Evolutionary conservation across 2,329 filamentous ascomycete genomes (phyloP), one percentile per base, ranked within the genome.

Genomic region (Aspergillus terreus): DNA sequence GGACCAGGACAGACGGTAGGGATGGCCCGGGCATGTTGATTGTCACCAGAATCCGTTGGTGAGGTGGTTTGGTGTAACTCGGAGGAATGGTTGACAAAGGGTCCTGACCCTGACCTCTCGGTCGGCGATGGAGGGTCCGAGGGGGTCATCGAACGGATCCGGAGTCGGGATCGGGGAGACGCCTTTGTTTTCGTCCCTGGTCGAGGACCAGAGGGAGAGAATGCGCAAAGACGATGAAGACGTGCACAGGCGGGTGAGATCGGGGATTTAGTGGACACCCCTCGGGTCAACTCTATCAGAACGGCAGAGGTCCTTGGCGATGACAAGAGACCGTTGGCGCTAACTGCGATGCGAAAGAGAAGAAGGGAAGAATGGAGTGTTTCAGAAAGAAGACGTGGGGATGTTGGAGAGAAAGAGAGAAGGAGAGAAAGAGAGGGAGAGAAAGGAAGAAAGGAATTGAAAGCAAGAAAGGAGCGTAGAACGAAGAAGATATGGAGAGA

Each of bases 61-160:
- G 56, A 49, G 49, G 46, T 54, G 51, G 58, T 44, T 44, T 49
- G 38, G 55, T 58, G 61, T 57, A 59, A 60, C 57, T 55, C 46
- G 40, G 40, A 42, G 14, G 55, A 42, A 44, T 50, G 50, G 46
- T 27, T 56, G 38, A 49, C 47, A 43, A 54, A 50, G 38, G 57
- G 55, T 47, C 54, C 51, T 55, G 62, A 62, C 62, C 62, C 51
- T 55, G 62, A 62, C 62, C 62, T 58, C 14, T 56, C 56, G 62
- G 62, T 59, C 62, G 58, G 53, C 58, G 52, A 56, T 45, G 53
- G 38, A 17, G 47, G 51, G 52, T 58, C 57, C 47, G 58, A 47
- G 38, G 57, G 44, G 52, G 61, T 51, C 62, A 64, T 64, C 56
- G 62, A 60, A 63, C 49, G 50, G 53, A 45, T 14, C 36, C 51